phyloP scores from a whole-genome alignment of 805 yeast species.

The Ogataea philodendri region DNA sequence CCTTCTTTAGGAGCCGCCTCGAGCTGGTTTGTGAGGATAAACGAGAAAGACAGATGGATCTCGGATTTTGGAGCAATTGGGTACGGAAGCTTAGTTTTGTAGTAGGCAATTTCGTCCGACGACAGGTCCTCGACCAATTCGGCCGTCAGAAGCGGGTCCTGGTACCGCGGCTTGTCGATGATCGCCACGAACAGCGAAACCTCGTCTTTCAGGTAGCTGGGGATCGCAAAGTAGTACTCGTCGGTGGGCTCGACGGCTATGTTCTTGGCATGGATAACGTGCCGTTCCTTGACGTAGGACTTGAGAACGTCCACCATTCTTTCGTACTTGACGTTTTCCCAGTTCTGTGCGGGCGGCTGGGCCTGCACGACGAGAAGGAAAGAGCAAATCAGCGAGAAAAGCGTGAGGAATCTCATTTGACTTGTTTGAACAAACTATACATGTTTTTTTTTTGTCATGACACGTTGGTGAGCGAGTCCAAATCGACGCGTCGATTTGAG shows the following conservation, averaged over 20 bases:
- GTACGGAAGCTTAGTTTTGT: conserved; percentile 52
- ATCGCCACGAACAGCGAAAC: conserved; percentile 29
- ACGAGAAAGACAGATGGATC: conserved; percentile 46
- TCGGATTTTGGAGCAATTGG: conserved; percentile 66
- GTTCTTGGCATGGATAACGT: conserved; percentile 58
- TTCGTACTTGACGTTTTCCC: conserved; percentile 58
- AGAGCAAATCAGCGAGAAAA: conserved; percentile 5
- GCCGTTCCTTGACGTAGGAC: conserved; percentile 63
- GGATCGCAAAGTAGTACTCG: conserved; percentile 59
- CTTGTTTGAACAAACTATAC: no score
- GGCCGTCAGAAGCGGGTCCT: conserved; percentile 24
- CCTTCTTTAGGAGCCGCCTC: conserved; percentile 65
- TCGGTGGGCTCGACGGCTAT: conserved; percentile 49
- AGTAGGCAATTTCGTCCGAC: conserved; percentile 36
- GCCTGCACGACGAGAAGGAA: conserved; percentile 9
- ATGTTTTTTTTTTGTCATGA: conserved; percentile 7
- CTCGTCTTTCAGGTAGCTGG: conserved; percentile 38
- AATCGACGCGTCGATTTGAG: conserved; percentile 11
- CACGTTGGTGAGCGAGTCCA: conserved; percentile 8
- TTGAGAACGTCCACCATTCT: conserved; percentile 64
- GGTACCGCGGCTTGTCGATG: conserved; percentile 18
- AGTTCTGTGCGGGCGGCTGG: conserved; percentile 26
- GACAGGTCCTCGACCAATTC: conserved; percentile 13
- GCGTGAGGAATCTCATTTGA: conserved; percentile 9
- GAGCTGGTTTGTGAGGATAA: conserved; percentile 46